Percentiles rank a stretch among this genome's conserved stretches.
phyloP scores from a whole-genome alignment of 768 basidiomycete genomes.

The Russula emetica region DNA sequence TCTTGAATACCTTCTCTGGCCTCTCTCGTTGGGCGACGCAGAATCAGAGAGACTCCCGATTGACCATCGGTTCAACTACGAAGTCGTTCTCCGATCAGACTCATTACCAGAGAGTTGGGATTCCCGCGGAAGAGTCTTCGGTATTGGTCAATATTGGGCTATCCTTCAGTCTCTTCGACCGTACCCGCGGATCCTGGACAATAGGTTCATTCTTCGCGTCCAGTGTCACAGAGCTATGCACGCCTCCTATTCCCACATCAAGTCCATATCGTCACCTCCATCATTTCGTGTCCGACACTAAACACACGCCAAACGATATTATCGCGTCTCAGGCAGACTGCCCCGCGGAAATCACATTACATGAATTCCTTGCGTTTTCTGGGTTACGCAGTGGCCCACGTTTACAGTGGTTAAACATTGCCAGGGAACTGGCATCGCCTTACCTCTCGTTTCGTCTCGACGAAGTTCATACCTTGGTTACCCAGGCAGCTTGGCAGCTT shows the following conservation, averaged over 20 bases:
- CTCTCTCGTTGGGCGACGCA: not conserved
- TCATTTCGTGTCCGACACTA: not conserved
- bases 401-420: constrained; percentile 50
- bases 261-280: constrained; percentile 5
- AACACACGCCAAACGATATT: constrained; percentile 39
- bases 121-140: not conserved
- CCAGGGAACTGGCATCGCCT: constrained; percentile 40
- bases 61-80: constrained; percentile 8
- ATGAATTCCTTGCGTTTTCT: constrained; percentile 48
- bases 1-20: constrained; percentile 8
- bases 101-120: not conserved
- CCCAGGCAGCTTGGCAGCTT: constrained; percentile 45
- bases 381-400: constrained; percentile 42
- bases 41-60: not conserved
- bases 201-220: not conserved
- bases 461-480: constrained; percentile 42
- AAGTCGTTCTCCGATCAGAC: constrained; percentile 8
- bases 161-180: not conserved
- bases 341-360: constrained; percentile 39
- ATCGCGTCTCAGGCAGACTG: constrained; percentile 42
- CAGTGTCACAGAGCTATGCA: not conserved
- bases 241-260: not conserved
- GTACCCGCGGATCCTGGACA: not conserved
- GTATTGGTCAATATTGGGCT: constrained; percentile 2
- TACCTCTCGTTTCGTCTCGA: constrained; percentile 38